Base-by-base conservation (phyloP, 768 basidiomycete genomes). In the Russula brevipes region DNA sequence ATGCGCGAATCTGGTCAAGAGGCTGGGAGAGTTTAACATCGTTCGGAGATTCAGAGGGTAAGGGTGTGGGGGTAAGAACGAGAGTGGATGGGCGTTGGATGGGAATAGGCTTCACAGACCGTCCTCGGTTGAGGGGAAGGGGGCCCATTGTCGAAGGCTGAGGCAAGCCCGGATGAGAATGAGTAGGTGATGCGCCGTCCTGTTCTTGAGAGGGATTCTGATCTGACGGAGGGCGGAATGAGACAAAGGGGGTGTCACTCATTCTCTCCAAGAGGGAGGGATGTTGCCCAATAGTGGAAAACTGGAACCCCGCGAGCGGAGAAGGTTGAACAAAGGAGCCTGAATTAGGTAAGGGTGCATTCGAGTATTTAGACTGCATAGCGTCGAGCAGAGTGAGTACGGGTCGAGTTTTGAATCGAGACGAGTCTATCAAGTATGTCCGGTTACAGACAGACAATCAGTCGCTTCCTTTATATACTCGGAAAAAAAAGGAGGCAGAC, bases 191-290 rank as follows among this genome's bases (percentile, higher is more conserved):
- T 1, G 63, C 2, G 35, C 5, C 17, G 8, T 49, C 4, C 14
- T 44, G 53, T 16, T 55, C 57, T 14, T 64, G 63, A 38, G 31
- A 46, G 12, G 38, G 3, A 4, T 35, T 35, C 41, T n/a, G 58
- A 14, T 51, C 54, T 19, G 47, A n/a, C 5, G 47, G 47, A 17
- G 39, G 24, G 10, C 5, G 57, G 35, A 52, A 9, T 16, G 57
- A 6, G 11, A 24, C 45, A n/a, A 31, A 33, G 35, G 35, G 19
- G 44, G 4, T 17, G 6, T 59, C 42, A 42, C 53, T 44, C 52
- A 64, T 64, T 24, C 63, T 59, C 8, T 60, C 35, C 9, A 64
- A 31, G 2, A 64, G 58, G 12, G 63, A 41, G 24, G 58, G 63
- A 5, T 19, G n/a, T 44, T 64, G 53, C 14, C 63, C 63, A 8